Conservation (phyloP, 225 moss, liverwort and hornwort genomes). For the Physcomitrium patens region DNA sequence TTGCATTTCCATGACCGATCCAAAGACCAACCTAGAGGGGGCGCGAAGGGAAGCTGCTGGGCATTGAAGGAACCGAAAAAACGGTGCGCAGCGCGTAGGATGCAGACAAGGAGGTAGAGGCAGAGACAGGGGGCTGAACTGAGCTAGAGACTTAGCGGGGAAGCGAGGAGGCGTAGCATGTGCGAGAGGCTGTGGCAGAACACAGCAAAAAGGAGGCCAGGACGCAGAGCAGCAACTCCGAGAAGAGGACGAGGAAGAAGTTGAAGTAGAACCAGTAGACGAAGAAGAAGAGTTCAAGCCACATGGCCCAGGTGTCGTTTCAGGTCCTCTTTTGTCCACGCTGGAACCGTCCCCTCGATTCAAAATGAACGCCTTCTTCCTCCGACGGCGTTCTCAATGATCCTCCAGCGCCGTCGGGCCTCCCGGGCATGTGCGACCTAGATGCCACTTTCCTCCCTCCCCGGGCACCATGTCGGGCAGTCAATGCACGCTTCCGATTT, state of each 20-base stretch:
- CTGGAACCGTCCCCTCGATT: constrained; percentile 25
- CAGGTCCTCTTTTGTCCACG: not conserved
- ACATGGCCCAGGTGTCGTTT: not conserved
- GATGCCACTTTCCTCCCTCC: no score
- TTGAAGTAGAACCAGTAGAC: no score
- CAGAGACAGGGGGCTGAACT: not conserved
- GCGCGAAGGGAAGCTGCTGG: constrained; percentile 14
- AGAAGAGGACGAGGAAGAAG: no score
- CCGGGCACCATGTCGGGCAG: no score
- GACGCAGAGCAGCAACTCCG: no score
- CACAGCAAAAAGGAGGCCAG: no score
- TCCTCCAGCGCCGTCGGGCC: no score
- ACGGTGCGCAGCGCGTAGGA: not conserved
- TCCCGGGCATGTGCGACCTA: no score
- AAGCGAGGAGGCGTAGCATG: constrained; percentile 7
- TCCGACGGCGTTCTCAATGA: no score
- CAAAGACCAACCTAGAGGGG: constrained; percentile 4
- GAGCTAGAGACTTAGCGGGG: not conserved
- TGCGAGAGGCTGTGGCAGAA: not conserved
- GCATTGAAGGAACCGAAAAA: not conserved
- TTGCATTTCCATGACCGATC: not conserved
- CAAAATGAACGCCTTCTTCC: constrained; percentile 5
- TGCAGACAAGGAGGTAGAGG: not conserved
- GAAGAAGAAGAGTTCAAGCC: not conserved
- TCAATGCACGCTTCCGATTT: no score